Base-by-base conservation (phyloP, 2,329 filamentous ascomycete species). In the Diaporthe ampelina region DNA sequence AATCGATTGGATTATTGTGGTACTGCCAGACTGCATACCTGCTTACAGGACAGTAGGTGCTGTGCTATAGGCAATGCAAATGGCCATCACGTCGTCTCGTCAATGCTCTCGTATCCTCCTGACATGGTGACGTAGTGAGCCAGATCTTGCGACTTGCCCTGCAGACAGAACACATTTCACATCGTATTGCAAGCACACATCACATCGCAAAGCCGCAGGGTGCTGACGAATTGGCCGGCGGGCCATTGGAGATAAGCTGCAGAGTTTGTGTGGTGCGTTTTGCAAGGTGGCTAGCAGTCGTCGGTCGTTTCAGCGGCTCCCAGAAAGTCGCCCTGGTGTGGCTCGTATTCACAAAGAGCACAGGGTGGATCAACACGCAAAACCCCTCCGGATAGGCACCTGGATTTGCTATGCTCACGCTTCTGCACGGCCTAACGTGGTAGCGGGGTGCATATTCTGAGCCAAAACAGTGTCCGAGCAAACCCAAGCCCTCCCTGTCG, bases 381-480 rank as follows among this genome's bases (percentile, higher is more conserved):
- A 32, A 3, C 5, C 29, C 29, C 26, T 69, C 52, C 71, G 43
- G 61, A 48, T 59, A 58, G 65, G 35, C 32, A 58, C 21, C 52
- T 32, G 68, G 24, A 59, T 45, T 45, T 54, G 29, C 29, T 6
- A 74, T 48, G 43, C 52, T 59, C 63, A 65, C 50, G 63, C 70
- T 75, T 67, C 71, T 75, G 74, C 74, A 75, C 57, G 71, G 15
- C 26, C 74, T 73, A 75, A 72, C 48, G 40, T 17, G n/a, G 63
- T 40, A 21, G 48, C 63, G 48, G 63, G 63, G 37, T 26, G 63
- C 48, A n/a, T 29, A 17, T 40, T 17, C 32, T 54, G 29, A 26
- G 10, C 26, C 32, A 68, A 72, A 72, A 72, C 73, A 56, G 50
- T 35, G 50, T 35, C 73, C 68, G 40, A 54, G 24, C 74, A 40